Percentiles rank a stretch among this genome's conserved stretches.
phyloP scores from a whole-genome alignment of 805 yeast species.

The Clavispora carvajalis region DNA sequence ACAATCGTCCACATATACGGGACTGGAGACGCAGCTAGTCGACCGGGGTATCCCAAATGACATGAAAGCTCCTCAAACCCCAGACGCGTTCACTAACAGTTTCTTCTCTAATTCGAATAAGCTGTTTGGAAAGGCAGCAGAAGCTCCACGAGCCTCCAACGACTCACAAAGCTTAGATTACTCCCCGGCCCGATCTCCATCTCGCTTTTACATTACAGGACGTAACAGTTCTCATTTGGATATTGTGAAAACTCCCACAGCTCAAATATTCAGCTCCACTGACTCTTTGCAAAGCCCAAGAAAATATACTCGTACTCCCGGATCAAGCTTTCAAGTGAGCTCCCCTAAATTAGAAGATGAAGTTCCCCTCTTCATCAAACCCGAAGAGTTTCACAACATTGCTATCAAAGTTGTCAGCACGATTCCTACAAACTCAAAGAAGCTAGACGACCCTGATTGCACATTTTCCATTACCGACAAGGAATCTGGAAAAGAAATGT shows the following conservation, averaged over 20 bases:
- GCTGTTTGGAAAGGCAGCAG: neutral
- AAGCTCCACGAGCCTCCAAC: neutral
- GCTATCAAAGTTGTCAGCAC: conserved; percentile 47
- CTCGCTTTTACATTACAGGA: neutral
- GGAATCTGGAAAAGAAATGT: conserved; percentile 58
- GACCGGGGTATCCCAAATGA: neutral
- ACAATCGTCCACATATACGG: neutral
- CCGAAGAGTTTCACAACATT: conserved; percentile 51
- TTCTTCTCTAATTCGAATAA: neutral
- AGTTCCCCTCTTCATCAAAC: conserved; percentile 50
- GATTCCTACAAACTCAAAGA: conserved; percentile 29
- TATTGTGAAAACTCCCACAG: neutral
- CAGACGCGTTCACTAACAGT: conserved; percentile 1
- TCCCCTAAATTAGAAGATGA: conserved; percentile 31
- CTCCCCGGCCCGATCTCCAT: neutral
- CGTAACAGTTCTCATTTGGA: neutral
- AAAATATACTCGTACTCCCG: conserved; percentile 11
- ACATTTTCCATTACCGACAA: conserved; percentile 62
- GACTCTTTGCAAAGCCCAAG: conserved; percentile 1
- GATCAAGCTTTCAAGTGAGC: conserved; percentile 14
- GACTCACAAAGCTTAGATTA: neutral
- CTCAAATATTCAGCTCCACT: neutral
- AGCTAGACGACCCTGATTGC: conserved; percentile 53
- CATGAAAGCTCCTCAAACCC: conserved; percentile 1
- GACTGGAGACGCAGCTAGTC: neutral